phyloP scores from a whole-genome alignment of 2,329 filamentous ascomycete genomes.

The Phaeosphaeriaceae sp. region DNA sequence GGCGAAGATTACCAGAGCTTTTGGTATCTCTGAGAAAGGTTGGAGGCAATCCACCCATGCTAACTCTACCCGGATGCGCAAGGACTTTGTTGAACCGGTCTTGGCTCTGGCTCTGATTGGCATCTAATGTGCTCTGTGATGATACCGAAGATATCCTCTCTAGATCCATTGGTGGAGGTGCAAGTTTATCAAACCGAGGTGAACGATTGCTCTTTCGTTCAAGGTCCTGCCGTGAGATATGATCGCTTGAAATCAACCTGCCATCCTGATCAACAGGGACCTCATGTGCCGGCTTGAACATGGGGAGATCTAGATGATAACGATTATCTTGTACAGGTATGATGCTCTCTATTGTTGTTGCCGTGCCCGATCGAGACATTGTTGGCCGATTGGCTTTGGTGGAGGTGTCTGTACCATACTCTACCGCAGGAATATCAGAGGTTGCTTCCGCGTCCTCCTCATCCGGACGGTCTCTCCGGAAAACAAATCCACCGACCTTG shows the following conservation, averaged over 20 bases:
- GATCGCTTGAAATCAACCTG: conserved; percentile 28
- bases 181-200: conserved; percentile 53
- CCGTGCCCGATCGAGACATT: conserved; percentile 41
- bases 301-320: conserved; percentile 44
- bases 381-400: conserved; percentile 26
- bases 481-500: conserved; percentile 65
- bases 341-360: conserved; percentile 27
- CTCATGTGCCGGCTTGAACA: conserved; percentile 40
- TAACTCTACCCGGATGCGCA: conserved; percentile 39
- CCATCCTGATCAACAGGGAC: conserved; percentile 36
- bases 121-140: conserved; percentile 28
- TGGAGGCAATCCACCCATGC: conserved; percentile 33
- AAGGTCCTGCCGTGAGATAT: conserved; percentile 52
- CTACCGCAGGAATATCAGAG: conserved; percentile 53
- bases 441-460: conserved; percentile 54
- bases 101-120: conserved; percentile 27
- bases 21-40: conserved; percentile 34
- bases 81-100: conserved; percentile 41
- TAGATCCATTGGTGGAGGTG: conserved; percentile 59
- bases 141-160: conserved; percentile 33
- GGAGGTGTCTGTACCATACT: conserved; percentile 38
- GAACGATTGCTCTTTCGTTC: conserved; percentile 48
- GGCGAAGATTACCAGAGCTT: conserved; percentile 16
- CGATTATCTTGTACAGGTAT: conserved; percentile 32
- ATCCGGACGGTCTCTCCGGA: conserved; percentile 60